Conservation (phyloP, 2,329 filamentous ascomycete genomes). For the Botrytis byssoidea region DNA sequence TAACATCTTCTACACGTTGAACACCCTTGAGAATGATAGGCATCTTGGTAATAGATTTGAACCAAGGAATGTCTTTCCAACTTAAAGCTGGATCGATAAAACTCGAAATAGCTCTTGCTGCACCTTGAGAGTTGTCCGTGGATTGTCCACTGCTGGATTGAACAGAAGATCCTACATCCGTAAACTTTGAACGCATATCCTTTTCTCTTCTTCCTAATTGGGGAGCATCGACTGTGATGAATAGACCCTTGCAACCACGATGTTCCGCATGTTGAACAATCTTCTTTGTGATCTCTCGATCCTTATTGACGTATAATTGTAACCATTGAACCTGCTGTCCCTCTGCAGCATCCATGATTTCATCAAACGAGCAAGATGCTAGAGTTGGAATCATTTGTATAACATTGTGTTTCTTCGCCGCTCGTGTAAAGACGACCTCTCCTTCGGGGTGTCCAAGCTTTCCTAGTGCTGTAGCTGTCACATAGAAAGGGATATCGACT, state of each 20-base stretch:
- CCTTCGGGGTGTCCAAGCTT: constrained; percentile 94
- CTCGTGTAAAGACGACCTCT: constrained; percentile 85
- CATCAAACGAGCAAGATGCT: constrained; percentile 95
- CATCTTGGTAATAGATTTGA: constrained; percentile 85
- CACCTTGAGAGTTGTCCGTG: constrained; percentile 87
- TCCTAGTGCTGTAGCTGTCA: constrained; percentile 91
- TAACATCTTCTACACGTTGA: constrained; percentile 91
- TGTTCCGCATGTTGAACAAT: constrained; percentile 91
- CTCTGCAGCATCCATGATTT: constrained; percentile 82
- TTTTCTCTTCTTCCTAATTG: constrained; percentile 94
- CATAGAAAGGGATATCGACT: constrained; percentile 85
- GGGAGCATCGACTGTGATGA: constrained; percentile 97
- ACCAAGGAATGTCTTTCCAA: constrained; percentile 96
- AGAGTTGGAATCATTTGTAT: constrained; percentile 99
- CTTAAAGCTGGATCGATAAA: constrained; percentile 95
- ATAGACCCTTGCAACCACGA: constrained; percentile 90
- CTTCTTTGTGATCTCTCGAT: constrained; percentile 82
- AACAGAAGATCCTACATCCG: constrained; percentile 77
- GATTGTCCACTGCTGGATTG: constrained; percentile 64
- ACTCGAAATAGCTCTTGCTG: constrained; percentile 87
- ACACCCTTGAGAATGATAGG: constrained; percentile 96
- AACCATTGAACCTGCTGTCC: constrained; percentile 91
- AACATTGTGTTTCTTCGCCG: constrained; percentile 80
- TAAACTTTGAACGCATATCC: constrained; percentile 94
- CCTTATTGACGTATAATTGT: constrained; percentile 93